Conservation (phyloP, 2,329 filamentous ascomycete genomes). For the Clonostachys rosea region DNA sequence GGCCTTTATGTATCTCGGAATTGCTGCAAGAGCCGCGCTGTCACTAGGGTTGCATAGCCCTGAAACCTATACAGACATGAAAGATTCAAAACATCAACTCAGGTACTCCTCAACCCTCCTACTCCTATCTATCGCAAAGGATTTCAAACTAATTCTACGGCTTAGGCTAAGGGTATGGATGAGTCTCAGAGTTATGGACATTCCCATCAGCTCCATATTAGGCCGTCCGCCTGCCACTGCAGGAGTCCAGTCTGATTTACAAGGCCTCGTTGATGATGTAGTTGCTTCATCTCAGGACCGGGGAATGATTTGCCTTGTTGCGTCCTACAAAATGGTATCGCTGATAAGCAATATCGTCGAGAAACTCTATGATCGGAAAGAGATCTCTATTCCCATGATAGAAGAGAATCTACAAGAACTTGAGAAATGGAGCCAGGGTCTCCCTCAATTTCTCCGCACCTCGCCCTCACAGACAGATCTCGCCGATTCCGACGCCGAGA, state of each 20-base stretch:
- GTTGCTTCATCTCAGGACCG: conserved; percentile 10
- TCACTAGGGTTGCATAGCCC: conserved; percentile 48
- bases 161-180: conserved; percentile 25
- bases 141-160: neutral
- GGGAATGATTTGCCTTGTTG: conserved; percentile 23
- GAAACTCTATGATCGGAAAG: conserved; percentile 32
- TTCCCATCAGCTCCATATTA: conserved; percentile 28
- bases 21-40: conserved; percentile 52
- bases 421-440: conserved; percentile 35
- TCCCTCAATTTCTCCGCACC: conserved; percentile 28
- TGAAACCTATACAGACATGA: conserved; percentile 17
- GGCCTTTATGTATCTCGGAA: conserved; percentile 59
- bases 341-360: conserved; percentile 39
- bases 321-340: conserved; percentile 32
- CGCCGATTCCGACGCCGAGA: conserved; percentile 5
- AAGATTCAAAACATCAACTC: conserved; percentile 7
- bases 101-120: conserved; percentile 8
- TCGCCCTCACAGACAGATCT: neutral
- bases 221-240: conserved; percentile 28
- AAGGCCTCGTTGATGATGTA: conserved; percentile 13
- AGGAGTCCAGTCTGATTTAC: conserved; percentile 16
- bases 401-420: conserved; percentile 34
- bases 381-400: conserved; percentile 20
- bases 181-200: conserved; percentile 30
- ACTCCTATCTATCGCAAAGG: neutral